phyloP scores from a whole-genome alignment of 1,139 yeast species.

The Suhomyces guaymorum region DNA sequence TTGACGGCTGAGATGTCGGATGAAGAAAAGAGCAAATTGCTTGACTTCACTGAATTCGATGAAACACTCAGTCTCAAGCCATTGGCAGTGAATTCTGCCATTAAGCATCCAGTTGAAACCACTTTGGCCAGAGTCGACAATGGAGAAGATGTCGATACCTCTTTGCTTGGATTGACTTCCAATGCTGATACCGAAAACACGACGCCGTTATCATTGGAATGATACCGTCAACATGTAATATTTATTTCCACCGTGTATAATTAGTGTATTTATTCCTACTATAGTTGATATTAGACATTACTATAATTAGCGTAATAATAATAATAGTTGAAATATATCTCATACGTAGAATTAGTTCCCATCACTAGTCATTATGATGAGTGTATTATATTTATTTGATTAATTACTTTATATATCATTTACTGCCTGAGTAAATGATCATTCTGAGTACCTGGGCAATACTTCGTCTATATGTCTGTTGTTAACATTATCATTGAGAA shows the following conservation, averaged over 20 bases:
- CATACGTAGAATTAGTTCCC: no score
- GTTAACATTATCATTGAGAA: constrained; percentile 21
- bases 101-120: constrained; percentile 28
- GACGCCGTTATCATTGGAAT: constrained; percentile 13
- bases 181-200: constrained; percentile 14
- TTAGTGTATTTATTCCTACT: constrained; percentile 3
- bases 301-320: no score
- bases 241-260: constrained; percentile 4
- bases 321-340: no score
- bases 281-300: background rate
- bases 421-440: background rate
- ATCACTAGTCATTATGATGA: no score
- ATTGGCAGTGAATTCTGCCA: constrained; percentile 27
- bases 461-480: constrained; percentile 43
- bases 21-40: constrained; percentile 31
- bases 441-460: constrained; percentile 40
- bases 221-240: background rate
- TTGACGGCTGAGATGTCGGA: constrained; percentile 21
- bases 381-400: no score
- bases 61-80: constrained; percentile 46
- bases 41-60: constrained; percentile 55
- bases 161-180: constrained; percentile 18
- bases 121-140: constrained; percentile 23
- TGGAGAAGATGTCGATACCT: constrained; percentile 25
- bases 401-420: no score